Percentiles rank a stretch among this genome's conserved stretches.
These are phyloP conservation scores for Persicaria tinctoria DNA, from an alignment of 148 eudicot species.

Conservation along the genomic window DNA sequence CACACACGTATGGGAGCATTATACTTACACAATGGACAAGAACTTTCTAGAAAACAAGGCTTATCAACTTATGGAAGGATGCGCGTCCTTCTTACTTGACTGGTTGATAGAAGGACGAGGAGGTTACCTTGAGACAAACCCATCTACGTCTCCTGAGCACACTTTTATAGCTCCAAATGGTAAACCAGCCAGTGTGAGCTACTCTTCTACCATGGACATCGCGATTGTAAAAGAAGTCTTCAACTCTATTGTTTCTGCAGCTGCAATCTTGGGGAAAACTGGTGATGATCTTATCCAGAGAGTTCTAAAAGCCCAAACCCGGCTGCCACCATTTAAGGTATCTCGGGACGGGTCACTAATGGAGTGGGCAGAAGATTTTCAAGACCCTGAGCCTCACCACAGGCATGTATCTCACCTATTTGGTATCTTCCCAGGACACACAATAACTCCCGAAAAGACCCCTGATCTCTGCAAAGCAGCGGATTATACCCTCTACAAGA, in stretches of 20 bases:
- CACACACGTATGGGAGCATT: conserved; percentile 95
- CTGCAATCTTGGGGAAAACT: conserved; percentile 61
- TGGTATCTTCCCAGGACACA: conserved; percentile 83
- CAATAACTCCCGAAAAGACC: conserved; percentile 47
- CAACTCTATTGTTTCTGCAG: conserved; percentile 48
- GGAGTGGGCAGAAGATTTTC: conserved; percentile 85
- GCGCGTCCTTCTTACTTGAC: conserved; percentile 61
- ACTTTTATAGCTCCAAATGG: conserved; percentile 64
- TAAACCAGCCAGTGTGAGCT: conserved; percentile 74
- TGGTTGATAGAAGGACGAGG: conserved; percentile 69
- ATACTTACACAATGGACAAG: conserved; percentile 69
- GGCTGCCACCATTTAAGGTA: conserved; percentile 43
- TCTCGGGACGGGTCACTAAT: conserved; percentile 67
- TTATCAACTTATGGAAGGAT: conserved; percentile 71
- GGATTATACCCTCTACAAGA: conserved; percentile 44
- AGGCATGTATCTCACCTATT: conserved; percentile 82
- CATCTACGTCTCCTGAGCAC: conserved; percentile 92
- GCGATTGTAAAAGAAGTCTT: conserved; percentile 71
- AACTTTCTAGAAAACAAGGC: conserved; percentile 51
- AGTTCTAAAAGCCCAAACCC: conserved; percentile 55
- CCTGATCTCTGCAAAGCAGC: conserved; percentile 85
- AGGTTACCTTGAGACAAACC: conserved; percentile 69
- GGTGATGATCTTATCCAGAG: conserved; percentile 43
- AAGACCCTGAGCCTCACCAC: conserved; percentile 69
- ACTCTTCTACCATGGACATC: conserved; percentile 87